A percentile compares a stretch with the other conserved stretches of the same genome.
phyloP scores from a whole-genome alignment of 371 early-diverging fungal species.

The Mortierella sp. region DNA sequence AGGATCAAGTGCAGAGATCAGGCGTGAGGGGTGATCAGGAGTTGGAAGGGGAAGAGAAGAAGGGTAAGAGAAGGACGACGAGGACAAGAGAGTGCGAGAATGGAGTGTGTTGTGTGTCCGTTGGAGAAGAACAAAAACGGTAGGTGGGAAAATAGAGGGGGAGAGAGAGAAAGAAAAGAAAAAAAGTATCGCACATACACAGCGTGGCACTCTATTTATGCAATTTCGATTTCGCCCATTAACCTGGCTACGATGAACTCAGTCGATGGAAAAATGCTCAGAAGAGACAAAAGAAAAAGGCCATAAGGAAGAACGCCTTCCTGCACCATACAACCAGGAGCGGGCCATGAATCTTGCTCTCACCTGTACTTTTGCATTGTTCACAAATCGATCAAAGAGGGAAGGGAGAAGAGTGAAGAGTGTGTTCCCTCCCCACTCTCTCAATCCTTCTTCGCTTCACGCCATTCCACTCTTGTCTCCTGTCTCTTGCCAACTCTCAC shows the following conservation, averaged over 20 bases:
- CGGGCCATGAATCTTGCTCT: not conserved
- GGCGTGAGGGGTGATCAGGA: not conserved
- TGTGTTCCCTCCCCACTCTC: not conserved
- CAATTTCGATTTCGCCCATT: conserved; percentile 5
- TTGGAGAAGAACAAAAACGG: not conserved
- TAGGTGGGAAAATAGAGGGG: not conserved
- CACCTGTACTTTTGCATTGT: not conserved
- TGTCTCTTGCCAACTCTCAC: not conserved
- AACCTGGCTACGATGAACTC: not conserved
- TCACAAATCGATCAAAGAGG: not conserved
- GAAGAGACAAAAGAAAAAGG: not conserved
- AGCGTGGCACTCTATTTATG: not conserved
- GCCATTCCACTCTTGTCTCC: not conserved
- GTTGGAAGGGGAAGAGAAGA: not conserved
- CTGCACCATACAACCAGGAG: not conserved
- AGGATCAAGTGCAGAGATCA: not conserved
- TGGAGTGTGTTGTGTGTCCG: not conserved
- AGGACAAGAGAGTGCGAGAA: not conserved
- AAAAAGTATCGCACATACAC: not conserved
- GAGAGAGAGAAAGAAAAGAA: not conserved
- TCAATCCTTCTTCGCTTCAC: not conserved
- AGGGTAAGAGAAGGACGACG: not conserved
- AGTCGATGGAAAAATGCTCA: not conserved
- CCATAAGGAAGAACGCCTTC: not conserved
- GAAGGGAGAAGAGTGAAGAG: not conserved